Evolutionary conservation across 257 asterid species (phyloP), one percentile per base, ranked within the genome.

Genomic region (Lycium barbarum): DNA sequence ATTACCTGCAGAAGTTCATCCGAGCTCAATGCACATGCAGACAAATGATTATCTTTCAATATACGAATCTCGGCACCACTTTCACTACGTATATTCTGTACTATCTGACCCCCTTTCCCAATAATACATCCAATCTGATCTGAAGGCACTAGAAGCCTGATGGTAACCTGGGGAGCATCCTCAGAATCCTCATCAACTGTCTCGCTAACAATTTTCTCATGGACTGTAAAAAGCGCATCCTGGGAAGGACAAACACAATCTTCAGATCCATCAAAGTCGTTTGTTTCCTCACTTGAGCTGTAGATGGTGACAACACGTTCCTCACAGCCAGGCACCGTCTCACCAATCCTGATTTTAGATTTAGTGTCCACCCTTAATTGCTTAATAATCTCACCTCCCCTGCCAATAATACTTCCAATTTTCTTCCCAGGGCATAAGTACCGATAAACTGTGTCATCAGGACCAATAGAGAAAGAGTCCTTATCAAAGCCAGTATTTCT

Each of bases 331-430:
- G 91, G 95, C 76, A 92, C 96, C 8, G 98, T 91, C 89, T 97
- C 98, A 3, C 98, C 97, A 87, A 95, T 97, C 87, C 98, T 93
- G 81, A 97, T 95, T 89, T 95, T 95, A 2, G 99, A 89, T 81
- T 91, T 94, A 58, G 98, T 97, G 80, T 97, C 98, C n/a, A 83
- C 87, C 91, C 98, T 94, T 70, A 95, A 91, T 90, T 94, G 99
- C 91, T 97, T 97, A 88, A 93, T 94, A 86, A 94, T 97, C 85
- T 97, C 99, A 49, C 98, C 98, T 49, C 98, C 98, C 92, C 97
- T 91, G 86, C 99, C 97, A 7, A 96, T 96, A 65, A 96, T 95
- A 74, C 98, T 95, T 65, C 98, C 98, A 71, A 96, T 93, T 86
- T 95, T 93, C 92, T 91, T 95, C 73, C 91, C 96, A 26, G 97